Evolutionary conservation across 352 stramenopile genomes (phyloP), one percentile per base, ranked within the genome.

Genomic region (Phytophthora colocasiae): DNA sequence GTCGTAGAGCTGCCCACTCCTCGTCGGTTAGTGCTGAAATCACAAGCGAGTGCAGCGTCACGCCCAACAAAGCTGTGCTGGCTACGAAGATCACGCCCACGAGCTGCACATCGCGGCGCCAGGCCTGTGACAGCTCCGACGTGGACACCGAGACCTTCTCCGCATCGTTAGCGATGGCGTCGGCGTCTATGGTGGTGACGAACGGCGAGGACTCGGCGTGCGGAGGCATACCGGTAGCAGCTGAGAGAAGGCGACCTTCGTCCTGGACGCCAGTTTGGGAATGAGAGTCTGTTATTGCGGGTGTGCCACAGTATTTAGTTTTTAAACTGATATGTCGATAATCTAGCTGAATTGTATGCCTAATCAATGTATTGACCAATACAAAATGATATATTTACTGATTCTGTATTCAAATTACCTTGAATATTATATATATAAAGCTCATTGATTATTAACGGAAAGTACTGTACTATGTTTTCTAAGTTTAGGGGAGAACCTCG

Each of bases 1-100:
- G 46, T 4, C 72, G 79, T 39, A 93, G 63, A 26, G 71, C 66
- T 9, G 58, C 68, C 76, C 83, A 90, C 57, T 93, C 85, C 17
- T 45, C 66, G 27, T 80, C 73, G 24, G 61, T 85, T 14, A 93
- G 75, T 24, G 68, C 76, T 22, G 73, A 79, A 1, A 90, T 50
- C 19, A 93, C 80, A 40, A 93, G 78, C 27, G 59, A 59, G 58
- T 91, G 73, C 62, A 92, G 75, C 34, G 76, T 73, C 19, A 72
- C 52, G 5, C 40, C 54, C 22, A 89, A 63, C 19, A 79, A 57
- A 6, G 75, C 46, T 10, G 81, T 81, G 22, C 70, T 75, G 6
- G 45, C 47, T 1, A 78, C 40, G 14, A 90, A 65, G 48, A 92
- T 74, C 39, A 78, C 53, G 10, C 64, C 79, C 11, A 92, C 54